Base-by-base conservation (phyloP, 345 rosid genomes). In the Pseudoturritis turrita region DNA sequence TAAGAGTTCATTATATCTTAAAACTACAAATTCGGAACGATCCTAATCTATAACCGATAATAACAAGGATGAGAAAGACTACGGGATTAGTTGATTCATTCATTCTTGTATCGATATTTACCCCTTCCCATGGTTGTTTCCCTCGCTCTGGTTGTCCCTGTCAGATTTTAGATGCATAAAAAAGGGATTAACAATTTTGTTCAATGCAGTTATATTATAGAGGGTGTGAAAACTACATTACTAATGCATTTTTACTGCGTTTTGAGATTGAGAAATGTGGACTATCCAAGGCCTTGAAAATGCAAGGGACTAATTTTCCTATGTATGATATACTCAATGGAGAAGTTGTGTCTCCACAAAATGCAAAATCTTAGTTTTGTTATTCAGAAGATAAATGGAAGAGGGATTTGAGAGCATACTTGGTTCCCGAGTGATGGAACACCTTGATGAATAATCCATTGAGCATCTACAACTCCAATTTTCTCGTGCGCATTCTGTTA, bases 401-500 rank as follows among this genome's bases (percentile, higher is more conserved):
- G 3, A 28, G 5, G 2, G 49, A 29, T 28, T 23, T 22, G 69
- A 35, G 53, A 45, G 3, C 70, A 55, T 84, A 88, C 94, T 85
- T 85, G 92, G 79, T 77, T 83, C 58, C 89, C 90, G 0, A 88
- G 90, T 60, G 94, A 81, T 39, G 94, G 90, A 77, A 88, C 81
- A 51, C 87, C 70, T 73, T 84, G 86, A 78, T 88, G 94, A 61
- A 84, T 53, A 37, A 88, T 82, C 86, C 89, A 86, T 58, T 88
- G 94, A 58, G 89, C 80, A 83, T 88, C 94, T 39, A 88, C 84
- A 39, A 88, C 94, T 65, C 94, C 94, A 7, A 88, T 88, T 61
- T 75, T 83, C 84, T 84, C 85, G 51, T 86, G 90, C 1, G 93
- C 87, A 3, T 81, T 84, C 90, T 88, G 9, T 65, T 13, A 26